Evolutionary conservation across 2,329 filamentous ascomycete genomes (phyloP), one percentile per base, ranked within the genome.

Genomic region (Ilyonectria destructans): DNA sequence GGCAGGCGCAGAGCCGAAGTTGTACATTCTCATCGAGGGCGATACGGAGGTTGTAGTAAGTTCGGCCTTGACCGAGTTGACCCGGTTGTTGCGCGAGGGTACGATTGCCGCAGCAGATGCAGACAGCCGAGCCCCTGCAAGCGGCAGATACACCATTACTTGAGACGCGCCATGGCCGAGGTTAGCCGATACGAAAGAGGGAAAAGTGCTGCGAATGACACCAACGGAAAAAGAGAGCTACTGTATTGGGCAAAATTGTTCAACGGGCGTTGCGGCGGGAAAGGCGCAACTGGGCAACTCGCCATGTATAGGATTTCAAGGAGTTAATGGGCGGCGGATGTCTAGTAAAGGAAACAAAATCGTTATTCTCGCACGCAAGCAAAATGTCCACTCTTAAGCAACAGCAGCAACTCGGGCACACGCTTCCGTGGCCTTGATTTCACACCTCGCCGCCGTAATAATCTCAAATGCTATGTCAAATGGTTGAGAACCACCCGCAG

Each of bases 1-100:
- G 8, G 81, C 91, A 0, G 91, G 89, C 40, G 92, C 91, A 62
- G 91, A 95, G 74, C 93, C 96, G n/a, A 98, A 98, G 85, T 85
- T 99, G 75, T 99, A 98, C 80, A 98, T 99, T 77, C 88, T 99
- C 68, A 97, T 99, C 65, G 96, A 99, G 80, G 96, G 96, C 48
- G 96, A 99, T 77, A 98, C 96, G 0, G 96, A 99, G 82, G 86
- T 97, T 60, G 91, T 95, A 35, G 96, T 99, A 31, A 93, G 93
- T 58, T 92, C 93, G 76, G 96, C 96, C 2, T 94, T 99, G 89
- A 90, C 91, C 73, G 95, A 98, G 82, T 87, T 99, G 72, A 96
- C 95, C 78, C 89, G 95, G 54, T 84, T 98, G 77, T 83, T 99
- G 74, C 94, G 92, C 79, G 96, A 98, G 82, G 96, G 94, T 13